phyloP scores from a whole-genome alignment of 768 basidiomycete genomes.

The Mycena crocata region DNA sequence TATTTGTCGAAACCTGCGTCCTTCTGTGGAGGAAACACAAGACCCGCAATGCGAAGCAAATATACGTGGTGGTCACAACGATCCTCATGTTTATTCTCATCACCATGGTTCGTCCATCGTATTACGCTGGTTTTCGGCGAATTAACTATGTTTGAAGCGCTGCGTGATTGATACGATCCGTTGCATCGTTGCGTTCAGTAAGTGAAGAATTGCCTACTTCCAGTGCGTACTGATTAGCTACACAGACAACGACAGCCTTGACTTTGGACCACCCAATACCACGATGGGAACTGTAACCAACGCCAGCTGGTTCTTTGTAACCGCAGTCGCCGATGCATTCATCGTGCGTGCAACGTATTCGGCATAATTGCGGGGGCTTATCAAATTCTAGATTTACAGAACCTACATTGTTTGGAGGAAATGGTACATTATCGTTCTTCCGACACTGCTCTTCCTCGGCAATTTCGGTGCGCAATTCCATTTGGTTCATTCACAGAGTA shows the following conservation, averaged over 20 bases:
- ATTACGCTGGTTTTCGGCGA: not conserved
- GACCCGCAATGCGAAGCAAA: not conserved
- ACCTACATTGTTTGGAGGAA: constrained; percentile 4
- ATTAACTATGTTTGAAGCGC: not conserved
- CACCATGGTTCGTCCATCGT: not conserved
- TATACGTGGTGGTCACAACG: not conserved
- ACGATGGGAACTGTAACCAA: not conserved
- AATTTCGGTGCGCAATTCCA: not conserved
- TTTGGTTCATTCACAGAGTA: not conserved
- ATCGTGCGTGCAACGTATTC: not conserved
- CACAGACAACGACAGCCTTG: not conserved
- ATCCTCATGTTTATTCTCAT: constrained; percentile 2
- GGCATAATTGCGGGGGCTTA: not conserved
- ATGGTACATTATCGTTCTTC: not conserved
- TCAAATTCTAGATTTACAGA: not conserved
- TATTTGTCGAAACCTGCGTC: not conserved
- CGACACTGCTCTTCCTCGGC: not conserved
- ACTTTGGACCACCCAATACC: not conserved
- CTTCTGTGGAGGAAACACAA: not conserved
- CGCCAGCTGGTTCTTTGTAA: not conserved
- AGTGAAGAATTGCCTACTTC: not conserved
- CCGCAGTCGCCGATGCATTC: not conserved
- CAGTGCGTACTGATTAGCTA: not conserved
- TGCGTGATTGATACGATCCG: constrained; percentile 12
- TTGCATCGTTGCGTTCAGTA: not conserved